Percentiles rank a stretch among this genome's conserved stretches.
These are phyloP conservation scores for Arthromyces matolae DNA, from an alignment of 768 basidiomycete genomes.

Conservation along the genomic window DNA sequence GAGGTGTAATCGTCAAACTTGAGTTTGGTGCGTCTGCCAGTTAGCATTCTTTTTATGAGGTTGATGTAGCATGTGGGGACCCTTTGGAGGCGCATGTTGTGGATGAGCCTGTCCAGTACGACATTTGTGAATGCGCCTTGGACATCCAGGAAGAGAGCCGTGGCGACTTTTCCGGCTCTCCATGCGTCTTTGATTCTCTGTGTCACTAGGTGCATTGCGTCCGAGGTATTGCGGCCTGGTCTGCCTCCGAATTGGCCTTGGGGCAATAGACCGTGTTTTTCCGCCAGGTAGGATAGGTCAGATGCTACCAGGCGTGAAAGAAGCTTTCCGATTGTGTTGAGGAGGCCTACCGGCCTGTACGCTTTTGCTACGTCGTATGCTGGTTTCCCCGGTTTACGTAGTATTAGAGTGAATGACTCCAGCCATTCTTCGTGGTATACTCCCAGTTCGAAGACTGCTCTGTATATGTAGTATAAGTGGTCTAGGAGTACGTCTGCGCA, in stretches of 20 bases:
- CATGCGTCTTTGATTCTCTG: slow-evolving; percentile 23
- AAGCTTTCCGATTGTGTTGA: too few species aligned
- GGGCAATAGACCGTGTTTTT: too few species aligned
- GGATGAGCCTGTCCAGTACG: slow-evolving; percentile 24
- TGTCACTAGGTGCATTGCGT: slow-evolving; percentile 29
- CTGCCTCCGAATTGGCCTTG: slow-evolving; percentile 35
- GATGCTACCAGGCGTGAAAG: too few species aligned
- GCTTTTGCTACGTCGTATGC: slow-evolving; percentile 36
- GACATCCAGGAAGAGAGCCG: slow-evolving; percentile 38
- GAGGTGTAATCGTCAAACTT: slow-evolving; percentile 24
- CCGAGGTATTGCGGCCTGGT: slow-evolving; percentile 34
- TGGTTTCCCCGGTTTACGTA: slow-evolving; percentile 33
- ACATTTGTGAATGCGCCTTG: slow-evolving; percentile 41
- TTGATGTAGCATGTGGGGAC: background rate
- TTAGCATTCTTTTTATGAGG: background rate
- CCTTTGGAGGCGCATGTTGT: slow-evolving; percentile 24
- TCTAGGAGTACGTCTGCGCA: slow-evolving; percentile 7
- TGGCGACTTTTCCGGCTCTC: slow-evolving; percentile 29
- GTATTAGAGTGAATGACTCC: slow-evolving; percentile 21
- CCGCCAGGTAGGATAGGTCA: slow-evolving; percentile 12
- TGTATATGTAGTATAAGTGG: slow-evolving; percentile 17
- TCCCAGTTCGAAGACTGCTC: slow-evolving; percentile 25
- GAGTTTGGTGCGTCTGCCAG: background rate
- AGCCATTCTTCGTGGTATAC: slow-evolving; percentile 27
- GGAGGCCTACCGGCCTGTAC: slow-evolving; percentile 33